These are phyloP conservation scores for thale cress (Arabidopsis thaliana) DNA, from an alignment of 345 rosid species.

Conservation along the genomic window TAIR10.1 NC_003071.7:14278501-14279000, in stretches of 20 bases:
- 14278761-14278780: conserved; percentile 21
- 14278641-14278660: conserved; percentile 84
- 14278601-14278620: conserved; percentile 64
- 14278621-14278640: conserved; percentile 85
- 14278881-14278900: background rate
- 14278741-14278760: conserved; percentile 87
- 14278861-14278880: background rate
- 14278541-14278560: conserved; percentile 23
- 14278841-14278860: background rate
- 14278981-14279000: conserved; percentile 49
- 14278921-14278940: conserved; percentile 71
- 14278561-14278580: conserved; percentile 6
- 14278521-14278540: background rate
- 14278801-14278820: conserved; percentile 16
- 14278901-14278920: conserved; percentile 59
- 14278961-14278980: conserved; percentile 76
- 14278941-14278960: conserved; percentile 95
- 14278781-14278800: background rate
- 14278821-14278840: conserved; percentile 4
- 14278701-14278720: conserved; percentile 79
- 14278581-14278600: conserved; percentile 14
- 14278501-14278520: background rate
- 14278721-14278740: conserved; percentile 85
- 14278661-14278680: conserved; percentile 94
- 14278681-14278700: conserved; percentile 90